Conservation (phyloP, 805 yeast genomes). For the Teunomyces atbi region DNA sequence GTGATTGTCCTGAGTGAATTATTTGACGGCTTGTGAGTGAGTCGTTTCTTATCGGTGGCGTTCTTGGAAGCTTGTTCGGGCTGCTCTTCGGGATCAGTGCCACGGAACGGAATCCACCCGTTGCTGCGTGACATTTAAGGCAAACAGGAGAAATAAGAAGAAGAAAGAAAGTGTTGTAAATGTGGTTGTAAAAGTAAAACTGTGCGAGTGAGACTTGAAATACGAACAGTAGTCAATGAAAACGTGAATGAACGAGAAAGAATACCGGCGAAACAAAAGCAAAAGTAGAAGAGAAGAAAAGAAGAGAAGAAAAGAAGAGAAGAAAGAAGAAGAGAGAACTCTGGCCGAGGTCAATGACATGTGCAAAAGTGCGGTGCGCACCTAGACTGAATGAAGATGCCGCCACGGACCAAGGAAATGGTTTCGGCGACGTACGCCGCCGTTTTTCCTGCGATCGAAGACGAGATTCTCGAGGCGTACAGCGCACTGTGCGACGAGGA, state of each 20-base stretch:
- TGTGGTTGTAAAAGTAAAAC: too few species aligned
- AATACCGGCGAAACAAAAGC: too few species aligned
- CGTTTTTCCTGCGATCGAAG: slow-evolving; percentile 24
- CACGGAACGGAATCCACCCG: slow-evolving; percentile 1
- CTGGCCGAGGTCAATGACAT: background rate
- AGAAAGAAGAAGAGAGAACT: background rate
- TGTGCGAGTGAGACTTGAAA: too few species aligned
- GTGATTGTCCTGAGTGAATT: slow-evolving; percentile 24
- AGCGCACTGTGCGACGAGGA: slow-evolving; percentile 23
- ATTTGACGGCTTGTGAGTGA: slow-evolving; percentile 16
- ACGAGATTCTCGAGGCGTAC: slow-evolving; percentile 36
- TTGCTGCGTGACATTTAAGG: slow-evolving; percentile 1
- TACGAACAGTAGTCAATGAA: too few species aligned
- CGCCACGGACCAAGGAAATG: background rate
- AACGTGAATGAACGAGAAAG: too few species aligned
- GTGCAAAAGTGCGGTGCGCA: too few species aligned
- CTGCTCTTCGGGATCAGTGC: background rate
- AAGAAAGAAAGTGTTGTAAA: background rate
- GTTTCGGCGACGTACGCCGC: slow-evolving; percentile 11
- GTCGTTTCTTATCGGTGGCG: background rate
- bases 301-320: background rate
- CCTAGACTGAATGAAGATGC: too few species aligned
- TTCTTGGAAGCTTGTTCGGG: too few species aligned
- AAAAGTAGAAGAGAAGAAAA: background rate
- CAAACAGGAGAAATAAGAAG: too few species aligned